Percentiles rank a stretch among this genome's conserved stretches.
phyloP scores from a whole-genome alignment of 2,329 filamentous ascomycete species.

The Calonectria pseudoreteaudii region DNA sequence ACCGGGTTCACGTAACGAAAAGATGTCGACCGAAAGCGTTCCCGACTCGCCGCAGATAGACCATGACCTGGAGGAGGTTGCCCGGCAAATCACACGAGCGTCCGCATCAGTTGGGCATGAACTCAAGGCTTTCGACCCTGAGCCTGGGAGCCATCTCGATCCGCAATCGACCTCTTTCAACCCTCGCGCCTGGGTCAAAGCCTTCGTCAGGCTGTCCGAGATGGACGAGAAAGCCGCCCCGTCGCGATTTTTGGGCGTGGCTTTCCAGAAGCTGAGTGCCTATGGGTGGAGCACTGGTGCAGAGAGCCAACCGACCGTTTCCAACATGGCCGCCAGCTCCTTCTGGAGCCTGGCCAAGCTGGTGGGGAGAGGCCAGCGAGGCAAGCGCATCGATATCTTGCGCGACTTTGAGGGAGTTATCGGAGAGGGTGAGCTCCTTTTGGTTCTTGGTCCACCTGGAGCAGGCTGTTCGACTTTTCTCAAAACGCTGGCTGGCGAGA shows the following conservation, averaged over 20 bases:
- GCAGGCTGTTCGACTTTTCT: slow-evolving; percentile 76
- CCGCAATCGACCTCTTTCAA: slow-evolving; percentile 30
- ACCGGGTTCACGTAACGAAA: not conserved
- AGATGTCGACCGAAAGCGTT: not conserved
- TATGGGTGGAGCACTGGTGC: slow-evolving; percentile 30
- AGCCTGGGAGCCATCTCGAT: slow-evolving; percentile 21
- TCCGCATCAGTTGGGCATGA: not conserved
- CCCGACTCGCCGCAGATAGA: not conserved
- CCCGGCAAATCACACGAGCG: not conserved
- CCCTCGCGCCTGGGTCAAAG: slow-evolving; percentile 27
- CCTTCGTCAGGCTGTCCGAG: slow-evolving; percentile 28
- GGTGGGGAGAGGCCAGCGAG: not conserved
- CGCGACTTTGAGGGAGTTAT: slow-evolving; percentile 73
- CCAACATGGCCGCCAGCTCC: slow-evolving; percentile 12
- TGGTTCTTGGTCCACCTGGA: slow-evolving; percentile 74
- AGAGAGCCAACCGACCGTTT: slow-evolving; percentile 25
- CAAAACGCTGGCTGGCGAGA: slow-evolving; percentile 68
- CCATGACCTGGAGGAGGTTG: not conserved
- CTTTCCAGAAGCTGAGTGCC: slow-evolving; percentile 30
- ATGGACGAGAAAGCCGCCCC: slow-evolving; percentile 25
- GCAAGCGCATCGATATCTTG: slow-evolving; percentile 59
- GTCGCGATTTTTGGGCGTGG: slow-evolving; percentile 24
- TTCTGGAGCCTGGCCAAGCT: not conserved
- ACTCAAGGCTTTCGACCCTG: not conserved
- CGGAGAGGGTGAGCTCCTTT: slow-evolving; percentile 75